Evolutionary conservation across 2,329 filamentous ascomycete species (phyloP).

Genomic region (Colletotrichum tanaceti): DNA sequence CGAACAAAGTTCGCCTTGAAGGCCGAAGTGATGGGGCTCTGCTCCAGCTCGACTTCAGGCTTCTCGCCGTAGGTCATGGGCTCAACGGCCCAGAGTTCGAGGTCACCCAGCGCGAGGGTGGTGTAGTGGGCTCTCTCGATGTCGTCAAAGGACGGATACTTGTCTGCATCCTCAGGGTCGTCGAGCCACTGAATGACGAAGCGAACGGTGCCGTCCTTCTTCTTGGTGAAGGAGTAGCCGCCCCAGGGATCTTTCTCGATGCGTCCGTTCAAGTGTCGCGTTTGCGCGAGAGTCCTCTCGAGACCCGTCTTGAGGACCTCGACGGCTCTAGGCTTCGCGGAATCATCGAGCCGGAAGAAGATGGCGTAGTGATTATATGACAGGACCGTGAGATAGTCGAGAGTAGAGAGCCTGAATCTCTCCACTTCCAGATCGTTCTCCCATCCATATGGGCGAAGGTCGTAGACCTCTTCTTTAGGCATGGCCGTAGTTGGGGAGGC

Average conservation of each 20-base stretch:
- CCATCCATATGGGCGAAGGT: slow-evolving; percentile 51
- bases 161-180: slow-evolving; percentile 29
- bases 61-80: slow-evolving; percentile 55
- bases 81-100: slow-evolving; percentile 49
- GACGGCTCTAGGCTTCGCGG: slow-evolving; percentile 39
- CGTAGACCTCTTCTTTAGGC: slow-evolving; percentile 45
- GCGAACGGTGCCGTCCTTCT: slow-evolving; percentile 48
- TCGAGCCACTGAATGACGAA: slow-evolving; percentile 55
- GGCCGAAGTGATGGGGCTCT: slow-evolving; percentile 49
- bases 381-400: slow-evolving; percentile 51
- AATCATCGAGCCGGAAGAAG: slow-evolving; percentile 53
- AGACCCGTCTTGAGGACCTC: slow-evolving; percentile 50
- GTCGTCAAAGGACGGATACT: slow-evolving; percentile 49
- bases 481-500: slow-evolving; percentile 36
- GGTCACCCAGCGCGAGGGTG: slow-evolving; percentile 48
- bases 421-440: slow-evolving; percentile 52
- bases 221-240: slow-evolving; percentile 53
- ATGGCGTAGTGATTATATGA: slow-evolving; percentile 54
- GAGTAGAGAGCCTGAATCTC: slow-evolving; percentile 51
- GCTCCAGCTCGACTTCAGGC: slow-evolving; percentile 51
- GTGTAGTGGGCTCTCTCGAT: slow-evolving; percentile 52
- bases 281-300: slow-evolving; percentile 52
- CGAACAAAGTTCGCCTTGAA: slow-evolving; percentile 57
- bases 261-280: slow-evolving; percentile 52
- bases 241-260: slow-evolving; percentile 54